phyloP scores from a whole-genome alignment of 768 basidiomycete species.

The Pleurotus platypus region DNA sequence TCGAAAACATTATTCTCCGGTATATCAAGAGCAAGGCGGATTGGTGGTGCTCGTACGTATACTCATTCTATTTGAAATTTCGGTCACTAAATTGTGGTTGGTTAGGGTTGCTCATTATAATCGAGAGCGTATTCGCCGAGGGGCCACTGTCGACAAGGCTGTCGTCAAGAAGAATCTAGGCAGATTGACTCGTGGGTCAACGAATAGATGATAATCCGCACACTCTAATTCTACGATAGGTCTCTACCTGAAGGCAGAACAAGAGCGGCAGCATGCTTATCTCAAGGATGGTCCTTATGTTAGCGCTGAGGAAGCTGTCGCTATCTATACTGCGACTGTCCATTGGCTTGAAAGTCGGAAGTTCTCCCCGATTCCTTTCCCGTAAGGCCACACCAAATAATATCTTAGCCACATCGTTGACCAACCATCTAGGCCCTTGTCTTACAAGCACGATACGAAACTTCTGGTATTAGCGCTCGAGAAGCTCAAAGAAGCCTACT shows the following conservation, averaged over 20 bases:
- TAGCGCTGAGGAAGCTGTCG: conserved; percentile 97
- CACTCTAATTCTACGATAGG: conserved; percentile 29
- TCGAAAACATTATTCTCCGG: conserved; percentile 97
- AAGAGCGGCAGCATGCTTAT: conserved; percentile 97
- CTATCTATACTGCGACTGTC: conserved; percentile 97
- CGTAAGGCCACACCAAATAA: conserved; percentile 42
- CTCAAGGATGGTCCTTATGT: conserved; percentile 99
- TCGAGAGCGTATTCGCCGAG: conserved; percentile 94
- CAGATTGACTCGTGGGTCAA: conserved; percentile 80
- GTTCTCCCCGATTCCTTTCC: conserved; percentile 99
- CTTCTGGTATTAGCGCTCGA: conserved; percentile 94
- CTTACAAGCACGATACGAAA: conserved; percentile 99
- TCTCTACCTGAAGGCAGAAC: conserved; percentile 97
- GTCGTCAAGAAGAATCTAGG: conserved; percentile 99
- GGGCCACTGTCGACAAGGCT: conserved; percentile 96
- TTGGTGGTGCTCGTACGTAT: conserved; percentile 90
- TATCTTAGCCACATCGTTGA: neutral
- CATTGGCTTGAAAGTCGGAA: conserved; percentile 99
- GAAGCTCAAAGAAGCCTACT: conserved; percentile 98
- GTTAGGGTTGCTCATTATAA: conserved; percentile 92
- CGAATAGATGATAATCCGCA: neutral
- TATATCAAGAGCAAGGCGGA: conserved; percentile 99
- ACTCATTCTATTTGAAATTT: conserved; percentile 3
- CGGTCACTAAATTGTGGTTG: neutral
- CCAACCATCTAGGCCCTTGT: conserved; percentile 61